These are phyloP conservation scores for Candida railenensis DNA, from an alignment of 805 yeast species.

Conservation along the genomic window DNA sequence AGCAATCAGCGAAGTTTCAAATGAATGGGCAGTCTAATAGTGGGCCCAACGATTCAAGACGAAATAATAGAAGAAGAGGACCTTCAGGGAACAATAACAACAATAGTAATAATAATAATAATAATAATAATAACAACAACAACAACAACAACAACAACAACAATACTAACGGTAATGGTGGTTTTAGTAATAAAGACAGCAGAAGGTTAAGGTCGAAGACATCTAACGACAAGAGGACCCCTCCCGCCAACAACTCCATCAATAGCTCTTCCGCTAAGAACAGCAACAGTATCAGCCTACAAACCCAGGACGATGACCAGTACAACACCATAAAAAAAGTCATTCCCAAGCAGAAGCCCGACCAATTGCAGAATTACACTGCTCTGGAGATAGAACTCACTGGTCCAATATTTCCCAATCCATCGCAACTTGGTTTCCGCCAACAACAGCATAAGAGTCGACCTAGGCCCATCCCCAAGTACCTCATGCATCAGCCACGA, in stretches of 20 bases:
- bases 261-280: neutral
- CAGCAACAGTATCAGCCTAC: neutral
- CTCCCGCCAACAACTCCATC: neutral
- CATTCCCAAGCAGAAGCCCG: slow-evolving; percentile 19
- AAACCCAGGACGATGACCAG: neutral
- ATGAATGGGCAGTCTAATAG: slow-evolving; percentile 2
- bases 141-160: neutral
- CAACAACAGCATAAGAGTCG: neutral
- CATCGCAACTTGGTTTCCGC: slow-evolving; percentile 30
- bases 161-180: slow-evolving; percentile 10
- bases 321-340: slow-evolving; percentile 9
- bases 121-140: neutral
- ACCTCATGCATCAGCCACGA: slow-evolving; percentile 34
- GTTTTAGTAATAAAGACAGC: slow-evolving; percentile 7
- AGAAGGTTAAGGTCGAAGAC: slow-evolving; percentile 3
- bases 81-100: neutral
- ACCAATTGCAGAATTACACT: slow-evolving; percentile 18
- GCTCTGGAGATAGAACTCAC: slow-evolving; percentile 19
- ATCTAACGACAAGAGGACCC: neutral
- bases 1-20: neutral
- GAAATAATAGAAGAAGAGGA: neutral
- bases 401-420: slow-evolving; percentile 31
- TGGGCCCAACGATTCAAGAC: slow-evolving; percentile 1
- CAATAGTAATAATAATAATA: neutral
- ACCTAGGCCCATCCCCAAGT: slow-evolving; percentile 35